Conservation (phyloP, 148 eudicot genomes). For the Persicaria tinctoria region DNA sequence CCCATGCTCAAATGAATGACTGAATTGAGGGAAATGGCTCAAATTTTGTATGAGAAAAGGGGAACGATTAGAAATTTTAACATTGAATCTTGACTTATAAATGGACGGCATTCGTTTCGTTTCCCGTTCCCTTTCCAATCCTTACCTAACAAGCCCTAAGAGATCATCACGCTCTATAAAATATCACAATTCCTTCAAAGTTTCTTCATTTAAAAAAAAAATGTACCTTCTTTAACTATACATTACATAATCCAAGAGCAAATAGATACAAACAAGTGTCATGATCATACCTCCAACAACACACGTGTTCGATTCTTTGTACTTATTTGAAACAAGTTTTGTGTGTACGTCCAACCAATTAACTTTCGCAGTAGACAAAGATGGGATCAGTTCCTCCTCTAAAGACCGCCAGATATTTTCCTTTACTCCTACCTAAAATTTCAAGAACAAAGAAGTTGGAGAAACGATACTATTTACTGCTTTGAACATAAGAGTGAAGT, state of each 20-base stretch:
- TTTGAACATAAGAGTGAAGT: neutral
- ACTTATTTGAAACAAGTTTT: constrained; percentile 49
- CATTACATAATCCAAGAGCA: neutral
- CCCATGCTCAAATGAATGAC: no score
- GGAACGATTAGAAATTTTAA: no score
- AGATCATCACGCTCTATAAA: neutral
- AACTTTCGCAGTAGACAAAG: constrained; percentile 43
- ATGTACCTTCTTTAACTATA: no score
- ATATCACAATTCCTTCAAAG: neutral
- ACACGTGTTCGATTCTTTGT: constrained; percentile 62
- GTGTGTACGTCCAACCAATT: constrained; percentile 90
- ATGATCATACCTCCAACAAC: constrained; percentile 90
- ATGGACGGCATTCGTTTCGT: no score
- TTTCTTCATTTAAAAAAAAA: no score
- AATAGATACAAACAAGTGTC: constrained; percentile 1
- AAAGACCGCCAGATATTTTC: constrained; percentile 77
- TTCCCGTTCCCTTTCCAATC: no score
- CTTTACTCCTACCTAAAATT: constrained; percentile 47
- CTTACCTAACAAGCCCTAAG: neutral
- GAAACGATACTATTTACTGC: neutral
- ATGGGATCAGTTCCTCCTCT: constrained; percentile 85
- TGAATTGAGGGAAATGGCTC: no score
- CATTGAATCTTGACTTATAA: no score
- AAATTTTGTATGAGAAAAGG: no score
- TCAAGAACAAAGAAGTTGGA: neutral